phyloP scores from a whole-genome alignment of 306 rosid species.

The Vachellia collinsii region DNA sequence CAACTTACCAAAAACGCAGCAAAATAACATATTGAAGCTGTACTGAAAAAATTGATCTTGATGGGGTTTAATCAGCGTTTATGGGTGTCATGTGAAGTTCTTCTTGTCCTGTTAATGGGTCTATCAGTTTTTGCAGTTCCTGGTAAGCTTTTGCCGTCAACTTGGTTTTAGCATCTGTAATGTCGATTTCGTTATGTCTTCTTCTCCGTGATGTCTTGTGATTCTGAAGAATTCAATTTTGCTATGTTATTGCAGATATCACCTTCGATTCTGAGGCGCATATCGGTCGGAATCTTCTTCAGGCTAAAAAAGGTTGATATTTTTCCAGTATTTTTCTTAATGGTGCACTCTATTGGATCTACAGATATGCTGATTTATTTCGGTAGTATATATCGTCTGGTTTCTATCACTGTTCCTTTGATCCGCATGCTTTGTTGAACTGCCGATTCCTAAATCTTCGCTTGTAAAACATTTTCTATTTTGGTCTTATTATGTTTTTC shows the following conservation, averaged over 20 bases:
- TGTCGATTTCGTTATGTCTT: neutral
- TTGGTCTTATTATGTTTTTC: neutral
- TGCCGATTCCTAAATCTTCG: neutral
- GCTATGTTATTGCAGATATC: conserved; percentile 50
- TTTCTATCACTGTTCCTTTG: neutral
- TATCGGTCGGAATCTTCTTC: conserved; percentile 76
- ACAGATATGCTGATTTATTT: neutral
- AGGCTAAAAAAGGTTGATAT: conserved; percentile 70
- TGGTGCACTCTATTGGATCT: conserved; percentile 30
- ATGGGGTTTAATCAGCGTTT: conserved; percentile 51
- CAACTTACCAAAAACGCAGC: neutral
- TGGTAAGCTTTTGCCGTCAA: conserved; percentile 39
- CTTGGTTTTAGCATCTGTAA: neutral
- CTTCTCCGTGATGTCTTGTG: neutral
- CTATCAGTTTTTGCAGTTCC: conserved; percentile 55
- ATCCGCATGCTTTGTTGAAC: neutral
- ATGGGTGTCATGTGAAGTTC: conserved; percentile 39
- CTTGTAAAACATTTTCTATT: neutral
- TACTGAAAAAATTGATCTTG: neutral
- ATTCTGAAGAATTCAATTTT: neutral
- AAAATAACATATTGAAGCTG: neutral
- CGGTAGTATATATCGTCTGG: neutral
- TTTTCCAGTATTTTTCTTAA: conserved; percentile 1
- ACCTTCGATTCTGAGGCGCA: conserved; percentile 52
- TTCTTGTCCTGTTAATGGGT: conserved; percentile 47